Conservation (phyloP, 192 early-diverging fungal species). For the Coemansia sp. region DNA sequence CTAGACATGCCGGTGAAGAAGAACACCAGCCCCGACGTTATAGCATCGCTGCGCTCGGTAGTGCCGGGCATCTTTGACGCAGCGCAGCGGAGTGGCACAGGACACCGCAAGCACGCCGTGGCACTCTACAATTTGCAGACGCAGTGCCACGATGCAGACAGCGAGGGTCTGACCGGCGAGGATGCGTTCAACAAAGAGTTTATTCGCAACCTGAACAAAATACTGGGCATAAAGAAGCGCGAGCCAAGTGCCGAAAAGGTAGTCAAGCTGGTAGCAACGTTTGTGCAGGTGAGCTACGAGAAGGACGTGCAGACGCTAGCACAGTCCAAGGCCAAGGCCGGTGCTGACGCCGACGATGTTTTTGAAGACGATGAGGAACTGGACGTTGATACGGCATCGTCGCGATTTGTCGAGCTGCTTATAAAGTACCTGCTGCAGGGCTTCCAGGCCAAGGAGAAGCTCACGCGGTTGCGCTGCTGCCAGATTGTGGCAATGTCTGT, state of each 20-base stretch:
- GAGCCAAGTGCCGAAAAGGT: constrained; percentile 69
- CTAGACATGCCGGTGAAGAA: constrained; percentile 28
- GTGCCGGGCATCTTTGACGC: constrained; percentile 76
- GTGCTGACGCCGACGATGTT: constrained; percentile 32
- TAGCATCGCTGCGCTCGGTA: constrained; percentile 49
- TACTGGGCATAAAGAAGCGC: constrained; percentile 73
- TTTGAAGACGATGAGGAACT: constrained; percentile 27
- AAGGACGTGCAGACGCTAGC: constrained; percentile 51
- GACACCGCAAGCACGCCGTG: constrained; percentile 71
- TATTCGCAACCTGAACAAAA: constrained; percentile 75
- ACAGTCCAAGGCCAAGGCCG: constrained; percentile 9
- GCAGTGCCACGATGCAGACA: constrained; percentile 50
- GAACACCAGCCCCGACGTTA: constrained; percentile 38
- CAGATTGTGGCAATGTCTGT: constrained; percentile 74
- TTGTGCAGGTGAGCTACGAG: constrained; percentile 69
- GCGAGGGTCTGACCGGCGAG: constrained; percentile 57
- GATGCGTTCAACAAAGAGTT: constrained; percentile 72
- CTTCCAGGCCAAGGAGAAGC: constrained; percentile 76
- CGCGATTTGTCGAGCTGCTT: constrained; percentile 69
- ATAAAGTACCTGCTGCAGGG: constrained; percentile 72
- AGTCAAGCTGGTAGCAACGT: constrained; percentile 71
- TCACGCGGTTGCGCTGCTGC: constrained; percentile 71
- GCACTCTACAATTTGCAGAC: constrained; percentile 72
- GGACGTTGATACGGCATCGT: constrained; percentile 58
- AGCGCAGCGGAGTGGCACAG: constrained; percentile 62